Evolutionary conservation across 805 yeast genomes (phyloP), one percentile per base, ranked within the genome.

Genomic region (Wickerhamomyces hampshirensis): DNA sequence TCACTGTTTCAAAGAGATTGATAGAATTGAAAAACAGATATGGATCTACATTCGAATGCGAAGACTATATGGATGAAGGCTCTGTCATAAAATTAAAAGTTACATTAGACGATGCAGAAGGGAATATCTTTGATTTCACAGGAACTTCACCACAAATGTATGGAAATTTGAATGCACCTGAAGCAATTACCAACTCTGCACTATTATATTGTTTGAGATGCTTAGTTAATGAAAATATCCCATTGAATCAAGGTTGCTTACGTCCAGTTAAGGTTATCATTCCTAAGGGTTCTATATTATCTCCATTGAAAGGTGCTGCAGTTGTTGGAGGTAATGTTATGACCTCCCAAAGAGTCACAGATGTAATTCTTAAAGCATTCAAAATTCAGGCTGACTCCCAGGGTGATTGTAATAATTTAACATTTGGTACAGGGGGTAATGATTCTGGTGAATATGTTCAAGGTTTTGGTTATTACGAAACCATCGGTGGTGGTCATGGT

Each of bases 401-500:
- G 62, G 96, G 97, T 29, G 88, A 93, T 41, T 86, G 96, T 59
- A 91, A 93, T 61, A 93, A 91, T 61, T 76, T 91, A 49, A 89
- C 96, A 0, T 91, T 89, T 65, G 97, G 97, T 17, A 75, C 73
- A 18, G 85, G 81, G 43, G 91, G 87, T 31, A 71, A 73, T 39
- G 62, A 60, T 9, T 13, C 37, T 60, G 65, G 79, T 54, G 51
- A 75, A 42, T 65, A 69, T 59, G 60, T 68, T 7, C 68, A 72
- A 39, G 87, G 89, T 0, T 87, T 86, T 58, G 96, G 96, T 0
- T 88, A 88, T 58, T 88, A 88, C 57, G 96, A 88, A 56, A 89
- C 97, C 0, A 87, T 89, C 42, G 93, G 95, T 40, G 97, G 97
- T 41, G 97, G 97, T 1, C 84, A 88, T 30, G 97, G 97, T 33